These are phyloP conservation scores for Backusella tarrabulga DNA, from an alignment of 192 early-diverging fungal species.

Conservation along the genomic window DNA sequence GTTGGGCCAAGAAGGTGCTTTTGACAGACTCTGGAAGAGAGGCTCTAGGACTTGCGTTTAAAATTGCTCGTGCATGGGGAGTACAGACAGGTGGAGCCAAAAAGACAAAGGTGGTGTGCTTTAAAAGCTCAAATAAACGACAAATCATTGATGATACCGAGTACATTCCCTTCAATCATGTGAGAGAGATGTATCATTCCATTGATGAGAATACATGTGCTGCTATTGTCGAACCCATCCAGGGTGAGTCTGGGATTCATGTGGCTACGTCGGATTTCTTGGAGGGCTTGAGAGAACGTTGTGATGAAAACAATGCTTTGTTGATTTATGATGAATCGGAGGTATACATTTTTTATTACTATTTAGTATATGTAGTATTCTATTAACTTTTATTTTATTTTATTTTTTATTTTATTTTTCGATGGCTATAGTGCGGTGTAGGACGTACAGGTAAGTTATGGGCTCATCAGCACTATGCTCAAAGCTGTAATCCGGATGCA, in stretches of 20 bases:
- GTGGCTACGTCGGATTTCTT: conserved; percentile 71
- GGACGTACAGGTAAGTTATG: conserved; percentile 86
- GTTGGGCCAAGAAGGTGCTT: conserved; percentile 24
- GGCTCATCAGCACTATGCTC: conserved; percentile 69
- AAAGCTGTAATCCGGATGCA: conserved; percentile 76
- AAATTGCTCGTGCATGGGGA: neutral
- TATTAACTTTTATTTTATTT: neutral
- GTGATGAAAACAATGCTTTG: conserved; percentile 79
- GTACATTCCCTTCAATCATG: conserved; percentile 75
- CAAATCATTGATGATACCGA: conserved; percentile 74
- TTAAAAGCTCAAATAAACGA: conserved; percentile 49
- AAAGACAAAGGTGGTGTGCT: neutral
- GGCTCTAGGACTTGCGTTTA: neutral
- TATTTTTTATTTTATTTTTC: neutral
- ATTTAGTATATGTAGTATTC: no score
- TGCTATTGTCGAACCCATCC: conserved; percentile 93
- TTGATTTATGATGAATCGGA: conserved; percentile 61
- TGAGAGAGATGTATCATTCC: conserved; percentile 50
- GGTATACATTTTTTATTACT: neutral
- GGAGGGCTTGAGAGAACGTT: conserved; percentile 67
- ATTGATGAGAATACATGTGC: conserved; percentile 80
- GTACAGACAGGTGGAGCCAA: neutral
- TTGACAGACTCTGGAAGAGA: neutral
- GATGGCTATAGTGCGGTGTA: conserved; percentile 66
- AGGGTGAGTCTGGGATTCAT: conserved; percentile 93